Evolutionary conservation across 2,329 filamentous ascomycete species (phyloP).

Genomic region (Cercospora sesami): DNA sequence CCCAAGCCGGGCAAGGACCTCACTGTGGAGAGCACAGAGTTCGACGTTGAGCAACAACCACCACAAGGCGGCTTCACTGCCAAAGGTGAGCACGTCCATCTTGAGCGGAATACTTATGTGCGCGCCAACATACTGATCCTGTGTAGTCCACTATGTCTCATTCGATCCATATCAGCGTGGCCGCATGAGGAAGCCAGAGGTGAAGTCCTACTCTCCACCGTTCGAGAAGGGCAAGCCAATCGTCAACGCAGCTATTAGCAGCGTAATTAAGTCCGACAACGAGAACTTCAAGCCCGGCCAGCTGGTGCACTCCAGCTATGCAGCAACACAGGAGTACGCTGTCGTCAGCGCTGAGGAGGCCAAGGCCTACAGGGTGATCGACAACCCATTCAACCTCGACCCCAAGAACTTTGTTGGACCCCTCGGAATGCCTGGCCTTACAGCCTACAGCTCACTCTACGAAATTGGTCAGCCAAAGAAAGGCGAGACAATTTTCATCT

Average conservation of each 20-base stretch:
- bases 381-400: slow-evolving; percentile 70
- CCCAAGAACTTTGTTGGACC: slow-evolving; percentile 69
- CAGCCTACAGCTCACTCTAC: slow-evolving; percentile 72
- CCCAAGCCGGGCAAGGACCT: slow-evolving; percentile 73
- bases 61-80: slow-evolving; percentile 66
- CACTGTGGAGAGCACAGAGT: slow-evolving; percentile 62
- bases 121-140: background rate
- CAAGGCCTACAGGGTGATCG: slow-evolving; percentile 53
- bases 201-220: slow-evolving; percentile 69
- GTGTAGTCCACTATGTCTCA: slow-evolving; percentile 67
- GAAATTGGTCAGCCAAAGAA: slow-evolving; percentile 73
- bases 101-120: background rate
- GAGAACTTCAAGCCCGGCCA: slow-evolving; percentile 66
- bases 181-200: slow-evolving; percentile 66
- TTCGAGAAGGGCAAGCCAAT: slow-evolving; percentile 65
- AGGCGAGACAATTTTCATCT: slow-evolving; percentile 80
- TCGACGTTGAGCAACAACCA: slow-evolving; percentile 65
- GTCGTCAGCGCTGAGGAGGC: slow-evolving; percentile 53
- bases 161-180: slow-evolving; percentile 85
- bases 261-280: slow-evolving; percentile 69
- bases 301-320: slow-evolving; percentile 53
- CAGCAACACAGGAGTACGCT: slow-evolving; percentile 60
- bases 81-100: slow-evolving; percentile 43
- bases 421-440: slow-evolving; percentile 76
- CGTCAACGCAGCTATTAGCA: slow-evolving; percentile 62